Evolutionary conservation across 2,329 filamentous ascomycete genomes (phyloP).

Genomic region (Sporothrix mexicana): DNA sequence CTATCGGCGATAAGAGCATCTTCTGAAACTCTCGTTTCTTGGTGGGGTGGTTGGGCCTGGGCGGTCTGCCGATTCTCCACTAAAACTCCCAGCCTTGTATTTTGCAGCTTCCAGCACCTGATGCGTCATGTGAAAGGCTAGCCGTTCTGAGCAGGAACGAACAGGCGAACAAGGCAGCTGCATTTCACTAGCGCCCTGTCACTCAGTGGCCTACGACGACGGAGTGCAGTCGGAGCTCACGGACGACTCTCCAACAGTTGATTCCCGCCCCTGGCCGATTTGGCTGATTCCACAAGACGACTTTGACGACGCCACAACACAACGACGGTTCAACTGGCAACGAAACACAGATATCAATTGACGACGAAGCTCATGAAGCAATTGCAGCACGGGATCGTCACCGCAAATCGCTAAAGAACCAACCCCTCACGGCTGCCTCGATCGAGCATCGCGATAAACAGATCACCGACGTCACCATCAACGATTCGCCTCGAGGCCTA

Average conservation of each 20-base stretch:
- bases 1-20: not conserved
- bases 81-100: constrained; percentile 7
- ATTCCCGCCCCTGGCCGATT: constrained; percentile 17
- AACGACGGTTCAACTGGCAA: not conserved
- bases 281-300: constrained; percentile 17
- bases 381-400: not conserved
- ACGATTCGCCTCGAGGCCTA: not conserved
- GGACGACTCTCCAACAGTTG: constrained; percentile 24
- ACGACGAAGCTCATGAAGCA: not conserved
- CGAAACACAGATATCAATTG: not conserved
- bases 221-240: constrained; percentile 32
- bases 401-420: not conserved
- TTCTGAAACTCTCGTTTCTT: not conserved
- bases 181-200: constrained; percentile 21
- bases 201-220: constrained; percentile 17
- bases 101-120: constrained; percentile 32
- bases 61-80: constrained; percentile 21
- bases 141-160: not conserved
- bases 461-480: constrained; percentile 8
- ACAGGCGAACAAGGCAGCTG: constrained; percentile 29
- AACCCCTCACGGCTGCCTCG: not conserved
- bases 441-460: constrained; percentile 22
- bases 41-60: constrained; percentile 15
- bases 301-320: not conserved
- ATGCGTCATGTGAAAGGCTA: constrained; percentile 24